Evolutionary conservation across 2,329 filamentous ascomycete species (phyloP).

Genomic region (Aspergillus sp.): DNA sequence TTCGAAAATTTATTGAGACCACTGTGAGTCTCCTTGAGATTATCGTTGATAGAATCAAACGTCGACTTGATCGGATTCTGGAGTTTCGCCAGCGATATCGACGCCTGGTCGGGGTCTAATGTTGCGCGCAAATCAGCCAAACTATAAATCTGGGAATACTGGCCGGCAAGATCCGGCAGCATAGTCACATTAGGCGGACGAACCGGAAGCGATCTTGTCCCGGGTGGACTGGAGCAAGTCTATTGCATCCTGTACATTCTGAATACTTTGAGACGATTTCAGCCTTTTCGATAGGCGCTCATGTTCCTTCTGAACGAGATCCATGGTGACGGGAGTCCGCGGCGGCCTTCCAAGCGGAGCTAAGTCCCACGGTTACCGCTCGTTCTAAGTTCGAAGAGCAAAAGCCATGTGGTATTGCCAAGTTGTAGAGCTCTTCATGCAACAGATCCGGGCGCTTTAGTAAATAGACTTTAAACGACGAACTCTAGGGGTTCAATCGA

Average conservation of each 20-base stretch:
- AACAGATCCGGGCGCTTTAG: background rate
- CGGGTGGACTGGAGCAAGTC: slow-evolving; percentile 72
- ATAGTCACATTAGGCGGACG: slow-evolving; percentile 20
- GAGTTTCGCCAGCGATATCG: slow-evolving; percentile 75
- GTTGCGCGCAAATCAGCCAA: slow-evolving; percentile 7
- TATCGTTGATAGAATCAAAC: slow-evolving; percentile 76
- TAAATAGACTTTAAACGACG: background rate
- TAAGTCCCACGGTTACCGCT: slow-evolving; percentile 31
- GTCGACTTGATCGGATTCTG: slow-evolving; percentile 81
- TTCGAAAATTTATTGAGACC: slow-evolving; percentile 82
- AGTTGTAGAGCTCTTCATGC: background rate
- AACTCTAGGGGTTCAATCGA: background rate
- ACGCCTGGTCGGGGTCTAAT: slow-evolving; percentile 67
- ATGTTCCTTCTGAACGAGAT: slow-evolving; percentile 71
- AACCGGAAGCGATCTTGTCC: slow-evolving; percentile 70
- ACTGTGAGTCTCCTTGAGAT: slow-evolving; percentile 79
- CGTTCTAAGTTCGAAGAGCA: slow-evolving; percentile 13
- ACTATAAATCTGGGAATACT: background rate
- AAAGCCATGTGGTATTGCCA: slow-evolving; percentile 25
- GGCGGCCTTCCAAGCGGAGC: background rate
- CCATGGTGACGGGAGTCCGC: slow-evolving; percentile 47
- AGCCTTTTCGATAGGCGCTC: slow-evolving; percentile 68
- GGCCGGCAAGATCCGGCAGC: background rate
- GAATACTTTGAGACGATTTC: slow-evolving; percentile 68
- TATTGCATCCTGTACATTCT: slow-evolving; percentile 81